Base-by-base conservation (phyloP, 805 yeast genomes). In the Ogataea siamensis region DNA sequence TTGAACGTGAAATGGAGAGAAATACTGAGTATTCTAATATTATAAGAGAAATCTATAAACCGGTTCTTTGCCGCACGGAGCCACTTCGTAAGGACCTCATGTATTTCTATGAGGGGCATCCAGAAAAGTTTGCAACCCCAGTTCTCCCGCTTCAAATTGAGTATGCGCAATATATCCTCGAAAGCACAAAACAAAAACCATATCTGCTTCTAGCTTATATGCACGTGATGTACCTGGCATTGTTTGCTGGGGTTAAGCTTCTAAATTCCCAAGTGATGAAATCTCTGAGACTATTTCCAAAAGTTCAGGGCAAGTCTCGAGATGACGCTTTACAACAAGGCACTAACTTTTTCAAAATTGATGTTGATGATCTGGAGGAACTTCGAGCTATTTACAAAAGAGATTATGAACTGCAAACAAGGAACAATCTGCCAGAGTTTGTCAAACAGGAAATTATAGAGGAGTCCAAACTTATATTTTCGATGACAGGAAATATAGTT, bases 201-300 rank as follows among this genome's bases (percentile, higher is more conserved):
- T 76, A 83, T 49, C 60, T 84, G 14, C 60, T 86, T 24, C 66
- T 86, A 32, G 93, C 95, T 5, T 86, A 86, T 60, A 76, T 87
- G 66, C 95, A 86, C 57, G 93, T 84, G 32, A 72, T 86, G 77
- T 86, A 86, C 62, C 64, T 86, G 54, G 95, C 93, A 0, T 70
- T 86, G 34, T 86, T 86, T 65, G 95, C 95, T 2, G 95, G 95
- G 34, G 95, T 94, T 12, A 70, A 80, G 46, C 68, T 86, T 22
- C 71, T 87, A 76, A 67, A 81, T 43, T 78, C 88, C 0, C 74
- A 79, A 12, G 62, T 86, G 19, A 67, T 80, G 34, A 76, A 73
- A 52, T 80, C 87, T 16, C 64, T 81, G 5, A 86, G 88, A 2
- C 61, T 85, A 39, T 83, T 84, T 70, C 94, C 95, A 7, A 80